Evolutionary conservation across 805 yeast genomes (phyloP).

Genomic region (Metschnikowia amazonensis): DNA sequence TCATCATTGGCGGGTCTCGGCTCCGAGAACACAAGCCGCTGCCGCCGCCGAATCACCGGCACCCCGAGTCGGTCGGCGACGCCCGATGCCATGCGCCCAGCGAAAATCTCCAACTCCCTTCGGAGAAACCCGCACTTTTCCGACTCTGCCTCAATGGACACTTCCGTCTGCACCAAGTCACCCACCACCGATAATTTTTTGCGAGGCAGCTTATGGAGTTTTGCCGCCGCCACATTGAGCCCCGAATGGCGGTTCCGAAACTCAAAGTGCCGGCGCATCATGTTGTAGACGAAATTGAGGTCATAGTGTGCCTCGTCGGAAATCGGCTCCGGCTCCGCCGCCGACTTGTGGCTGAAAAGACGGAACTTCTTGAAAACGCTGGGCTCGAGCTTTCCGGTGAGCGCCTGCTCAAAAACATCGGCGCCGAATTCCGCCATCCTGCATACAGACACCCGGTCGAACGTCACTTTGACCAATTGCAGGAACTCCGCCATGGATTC

Average conservation of each 20-base stretch:
- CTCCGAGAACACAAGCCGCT: constrained; percentile 13
- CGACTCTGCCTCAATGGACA: constrained; percentile 5
- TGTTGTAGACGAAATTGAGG: constrained; percentile 29
- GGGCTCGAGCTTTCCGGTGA: constrained; percentile 25
- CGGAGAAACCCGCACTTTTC: constrained; percentile 21
- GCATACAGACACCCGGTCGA: constrained; percentile 25
- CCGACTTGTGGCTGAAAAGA: constrained; percentile 20
- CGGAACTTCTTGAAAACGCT: constrained; percentile 21
- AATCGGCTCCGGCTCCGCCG: constrained; percentile 14
- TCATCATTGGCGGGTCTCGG: constrained; percentile 19
- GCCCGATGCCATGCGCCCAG: constrained; percentile 22
- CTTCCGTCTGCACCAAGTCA: constrained; percentile 2
- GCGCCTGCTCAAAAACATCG: constrained; percentile 26
- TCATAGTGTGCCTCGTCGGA: constrained; percentile 28
- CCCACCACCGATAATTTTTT: constrained; percentile 1
- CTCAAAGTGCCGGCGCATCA: constrained; percentile 31
- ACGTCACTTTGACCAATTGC: constrained; percentile 24
- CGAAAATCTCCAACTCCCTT: constrained; percentile 26
- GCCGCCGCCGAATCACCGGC: constrained; percentile 18
- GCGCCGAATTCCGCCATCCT: constrained; percentile 23
- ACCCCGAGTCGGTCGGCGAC: constrained; percentile 20
- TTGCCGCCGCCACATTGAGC: constrained; percentile 12
- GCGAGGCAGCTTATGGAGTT: neutral
- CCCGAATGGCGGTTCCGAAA: constrained; percentile 31
- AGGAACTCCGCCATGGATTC: constrained; percentile 28